Base-by-base conservation (phyloP, 2,329 filamentous ascomycete species). In the Phyllosticta paracitricarpa region DNA sequence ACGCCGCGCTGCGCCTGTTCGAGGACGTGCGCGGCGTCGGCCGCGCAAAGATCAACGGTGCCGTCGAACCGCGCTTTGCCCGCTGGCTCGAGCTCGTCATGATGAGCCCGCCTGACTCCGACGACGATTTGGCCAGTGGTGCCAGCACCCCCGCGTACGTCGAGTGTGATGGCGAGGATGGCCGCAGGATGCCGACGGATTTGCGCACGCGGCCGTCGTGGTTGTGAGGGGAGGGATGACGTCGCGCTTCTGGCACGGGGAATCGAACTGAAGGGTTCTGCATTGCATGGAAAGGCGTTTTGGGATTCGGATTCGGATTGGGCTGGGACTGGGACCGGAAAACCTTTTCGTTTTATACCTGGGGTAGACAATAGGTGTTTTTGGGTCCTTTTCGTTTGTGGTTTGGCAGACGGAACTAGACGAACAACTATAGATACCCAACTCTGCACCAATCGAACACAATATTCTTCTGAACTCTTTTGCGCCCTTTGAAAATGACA, bases 1-100 rank as follows among this genome's bases (percentile, higher is more conserved):
- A 75, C 30, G 65, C 66, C 0, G 75, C 77, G 1, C 64, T 82
- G 67, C 71, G 64, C 55, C 65, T 79, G 40, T 80, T 82, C 63
- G 74, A 76, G 56, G 76, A 72, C 0, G 72, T 82, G 0, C 69
- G 79, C 58, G 79, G 75, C 0, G 78, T 82, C 4, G 68, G 71
- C 52, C 73, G 69, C 40, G 75, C 73, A n/a, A 72, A 66, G 51
- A 71, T 82, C 65, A 73, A 68, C 61, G 72, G 79, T 26, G 71
- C 76, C 71, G 67, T 76, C 48, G 71, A 78, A 26, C 66, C 71
- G 64, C 67, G 72, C 58, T 69, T 76, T 70, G 78, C 78, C 62
- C 68, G 64, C 62, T 77, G 77, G 71, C 71, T 82, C 65, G 78
- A 79, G 65, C 65, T 65, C 17, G 65, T 72, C 5, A 77, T 81